These are phyloP conservation scores for Trichoderma asperellum DNA, from an alignment of 2,329 filamentous ascomycete species.

Conservation along the genomic window DNA sequence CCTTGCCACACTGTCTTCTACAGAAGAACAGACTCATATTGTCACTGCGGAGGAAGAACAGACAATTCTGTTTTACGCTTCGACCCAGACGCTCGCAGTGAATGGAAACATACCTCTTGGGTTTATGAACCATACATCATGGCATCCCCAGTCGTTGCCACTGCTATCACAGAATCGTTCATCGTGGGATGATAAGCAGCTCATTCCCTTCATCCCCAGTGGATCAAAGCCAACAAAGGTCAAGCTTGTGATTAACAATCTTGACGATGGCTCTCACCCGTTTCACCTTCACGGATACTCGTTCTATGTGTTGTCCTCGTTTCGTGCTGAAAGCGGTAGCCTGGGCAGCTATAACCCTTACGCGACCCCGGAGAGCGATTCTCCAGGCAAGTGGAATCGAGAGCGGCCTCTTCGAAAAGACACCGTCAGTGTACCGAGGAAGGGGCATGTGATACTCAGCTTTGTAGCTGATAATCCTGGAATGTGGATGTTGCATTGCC, in stretches of 20 bases:
- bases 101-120: slow-evolving; percentile 35
- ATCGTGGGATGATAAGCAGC: slow-evolving; percentile 34
- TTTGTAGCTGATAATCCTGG: slow-evolving; percentile 36
- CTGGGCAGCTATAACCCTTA: slow-evolving; percentile 38
- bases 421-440: slow-evolving; percentile 47
- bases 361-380: slow-evolving; percentile 25
- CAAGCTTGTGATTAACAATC: slow-evolving; percentile 41
- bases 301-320: slow-evolving; percentile 49
- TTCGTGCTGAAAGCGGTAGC: slow-evolving; percentile 32
- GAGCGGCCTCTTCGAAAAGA: slow-evolving; percentile 37
- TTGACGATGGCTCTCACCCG: slow-evolving; percentile 41
- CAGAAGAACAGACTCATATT: neutral
- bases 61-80: slow-evolving; percentile 35
- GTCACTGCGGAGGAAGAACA: slow-evolving; percentile 29
- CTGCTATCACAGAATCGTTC: slow-evolving; percentile 32
- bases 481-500: slow-evolving; percentile 39
- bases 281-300: slow-evolving; percentile 61
- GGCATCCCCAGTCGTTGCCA: slow-evolving; percentile 34
- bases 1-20: slow-evolving; percentile 22
- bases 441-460: slow-evolving; percentile 36
- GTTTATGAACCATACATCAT: slow-evolving; percentile 37
- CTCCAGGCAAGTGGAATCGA: slow-evolving; percentile 26
- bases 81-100: slow-evolving; percentile 34
- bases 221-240: slow-evolving; percentile 30
- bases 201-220: slow-evolving; percentile 32